These are phyloP conservation scores for Ustilago xerochloae DNA, from an alignment of 1,284 basidiomycete genomes.

Conservation along the genomic window DNA sequence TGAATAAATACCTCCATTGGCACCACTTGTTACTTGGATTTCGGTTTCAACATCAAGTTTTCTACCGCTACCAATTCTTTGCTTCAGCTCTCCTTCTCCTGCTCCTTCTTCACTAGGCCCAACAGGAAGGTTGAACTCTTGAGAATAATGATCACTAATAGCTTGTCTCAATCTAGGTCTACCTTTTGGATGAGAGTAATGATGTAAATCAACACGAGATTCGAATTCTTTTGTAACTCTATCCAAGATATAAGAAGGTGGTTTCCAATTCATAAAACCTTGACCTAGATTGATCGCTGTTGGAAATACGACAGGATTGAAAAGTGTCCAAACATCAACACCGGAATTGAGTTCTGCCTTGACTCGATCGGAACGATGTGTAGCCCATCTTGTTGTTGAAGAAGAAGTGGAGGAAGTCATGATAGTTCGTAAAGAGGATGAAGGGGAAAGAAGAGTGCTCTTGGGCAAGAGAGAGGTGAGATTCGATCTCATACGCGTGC, in stretches of 20 bases:
- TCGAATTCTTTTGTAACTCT: conserved; percentile 33
- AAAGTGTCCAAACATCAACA: conserved; percentile 66
- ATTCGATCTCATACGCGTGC: conserved; percentile 16
- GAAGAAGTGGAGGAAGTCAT: conserved; percentile 20
- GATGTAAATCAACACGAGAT: conserved; percentile 61
- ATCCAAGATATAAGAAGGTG: conserved; percentile 57
- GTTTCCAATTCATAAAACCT: conserved; percentile 67
- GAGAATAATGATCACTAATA: conserved; percentile 51
- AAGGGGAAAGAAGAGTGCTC: not conserved
- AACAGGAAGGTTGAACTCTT: conserved; percentile 45
- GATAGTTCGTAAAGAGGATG: conserved; percentile 13
- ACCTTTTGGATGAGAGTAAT: conserved; percentile 66
- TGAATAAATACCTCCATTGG: conserved; percentile 72
- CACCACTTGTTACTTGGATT: conserved; percentile 92
- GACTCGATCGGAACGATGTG: conserved; percentile 44
- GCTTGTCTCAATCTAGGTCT: conserved; percentile 59
- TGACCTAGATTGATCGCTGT: conserved; percentile 66
- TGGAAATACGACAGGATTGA: conserved; percentile 64
- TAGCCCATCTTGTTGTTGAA: conserved; percentile 41
- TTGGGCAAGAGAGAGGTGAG: conserved; percentile 1
- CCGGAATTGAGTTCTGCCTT: conserved; percentile 54
- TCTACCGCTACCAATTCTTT: conserved; percentile 70
- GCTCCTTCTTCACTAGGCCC: conserved; percentile 42
- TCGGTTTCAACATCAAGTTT: conserved; percentile 85
- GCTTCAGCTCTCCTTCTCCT: conserved; percentile 27